Evolutionary conservation across 106 monocot species (phyloP), one percentile per base, ranked within the genome.

Genomic region (Phalaenopsis equestris): DNA sequence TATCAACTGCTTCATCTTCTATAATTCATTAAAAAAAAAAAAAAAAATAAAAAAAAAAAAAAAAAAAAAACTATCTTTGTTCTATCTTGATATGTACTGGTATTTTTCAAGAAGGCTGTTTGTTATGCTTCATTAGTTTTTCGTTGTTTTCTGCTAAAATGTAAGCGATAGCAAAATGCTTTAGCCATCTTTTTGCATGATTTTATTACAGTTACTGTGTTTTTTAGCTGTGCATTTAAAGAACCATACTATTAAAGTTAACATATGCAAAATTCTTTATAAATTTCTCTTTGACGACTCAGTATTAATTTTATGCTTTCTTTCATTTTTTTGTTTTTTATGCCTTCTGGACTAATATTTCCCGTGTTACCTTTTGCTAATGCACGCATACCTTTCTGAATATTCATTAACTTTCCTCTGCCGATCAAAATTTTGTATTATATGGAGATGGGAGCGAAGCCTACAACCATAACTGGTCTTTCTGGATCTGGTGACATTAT

Each of bases 401-500:
- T 72, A 8, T 39, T 72, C 38, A 72, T 39, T 72, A 14, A 14
- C 52, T 12, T 30, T 72, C 14, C 3, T 14, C 12, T 72, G 9
- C 5, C 9, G 4, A 11, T 23, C 64, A 21, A 24, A 39, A 2
- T 56, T 43, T 30, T 73, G 80, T 81, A 79, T 73, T 42, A 48
- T 64, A 19, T 87, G 78, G 65, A 98, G 98, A 98, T 98, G 98
- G 98, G 94, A 89, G 98, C 90, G 68, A 98, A 94, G 81, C 30
- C 98, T 79, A 88, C 98, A 41, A 94, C 98, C 24, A 85, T 98
- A 39, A 87, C 92, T 82, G 98, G 98, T 37, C 86, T 98, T 75
- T 98, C 98, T 79, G 98, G 94, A 45, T 91, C 89, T 67, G 98
- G 98, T n/a, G 98, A 98, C 61, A 94, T 98, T 82, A 94, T 98